These are phyloP conservation scores for Primulina tabacum DNA, from an alignment of 257 asterid species.

Conservation along the genomic window DNA sequence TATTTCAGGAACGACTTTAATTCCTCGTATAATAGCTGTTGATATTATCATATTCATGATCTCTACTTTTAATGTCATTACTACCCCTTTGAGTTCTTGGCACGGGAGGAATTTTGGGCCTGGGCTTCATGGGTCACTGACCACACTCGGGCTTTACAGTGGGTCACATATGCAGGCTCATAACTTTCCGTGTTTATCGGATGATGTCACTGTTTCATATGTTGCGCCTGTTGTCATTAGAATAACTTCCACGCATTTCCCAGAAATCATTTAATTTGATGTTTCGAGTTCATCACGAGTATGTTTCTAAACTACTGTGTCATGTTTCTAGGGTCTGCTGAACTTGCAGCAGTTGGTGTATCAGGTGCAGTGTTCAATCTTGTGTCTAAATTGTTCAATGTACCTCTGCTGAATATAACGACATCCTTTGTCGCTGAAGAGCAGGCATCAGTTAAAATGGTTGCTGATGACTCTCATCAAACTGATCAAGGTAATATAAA, in stretches of 20 bases:
- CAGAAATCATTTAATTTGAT: neutral
- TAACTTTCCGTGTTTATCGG: neutral
- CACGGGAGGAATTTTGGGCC: neutral
- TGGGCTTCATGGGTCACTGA: neutral
- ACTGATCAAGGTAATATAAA: constrained; percentile 36
- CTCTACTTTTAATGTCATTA: too few relatives aligned
- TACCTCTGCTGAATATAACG: constrained; percentile 89
- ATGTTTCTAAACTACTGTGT: constrained; percentile 11
- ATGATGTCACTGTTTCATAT: neutral
- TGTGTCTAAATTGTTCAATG: constrained; percentile 83
- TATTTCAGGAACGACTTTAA: too few relatives aligned
- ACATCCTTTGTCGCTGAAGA: constrained; percentile 98
- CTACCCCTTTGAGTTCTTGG: neutral
- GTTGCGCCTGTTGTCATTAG: neutral
- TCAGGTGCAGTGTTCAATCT: constrained; percentile 87
- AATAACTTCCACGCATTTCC: constrained; percentile 7
- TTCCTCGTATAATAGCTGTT: too few relatives aligned
- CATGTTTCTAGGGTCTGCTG: constrained; percentile 71
- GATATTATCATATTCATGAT: too few relatives aligned
- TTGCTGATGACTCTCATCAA: constrained; percentile 27
- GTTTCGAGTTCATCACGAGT: constrained; percentile 5
- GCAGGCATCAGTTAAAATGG: constrained; percentile 58
- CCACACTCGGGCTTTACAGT: neutral
- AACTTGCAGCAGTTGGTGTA: constrained; percentile 94
- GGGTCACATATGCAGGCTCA: neutral